Evolutionary conservation across 768 basidiomycete genomes (phyloP).

Genomic region (Dioszegia hungarica): DNA sequence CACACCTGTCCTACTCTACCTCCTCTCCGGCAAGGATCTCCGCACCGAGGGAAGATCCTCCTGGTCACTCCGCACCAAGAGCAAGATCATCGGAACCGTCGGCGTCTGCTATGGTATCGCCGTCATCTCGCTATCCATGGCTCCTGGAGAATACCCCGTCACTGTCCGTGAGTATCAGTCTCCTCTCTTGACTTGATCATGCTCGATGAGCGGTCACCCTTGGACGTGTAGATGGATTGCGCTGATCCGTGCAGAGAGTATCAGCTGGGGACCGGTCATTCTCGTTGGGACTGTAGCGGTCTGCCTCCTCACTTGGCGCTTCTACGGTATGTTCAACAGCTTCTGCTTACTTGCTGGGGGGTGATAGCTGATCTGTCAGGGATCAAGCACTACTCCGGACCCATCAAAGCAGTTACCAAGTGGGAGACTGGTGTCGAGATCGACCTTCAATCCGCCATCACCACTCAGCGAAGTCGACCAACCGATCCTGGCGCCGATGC

Average conservation of each 20-base stretch:
- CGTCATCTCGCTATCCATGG: conserved; percentile 2
- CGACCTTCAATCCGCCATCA: conserved; percentile 45
- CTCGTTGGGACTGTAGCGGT: conserved; percentile 41
- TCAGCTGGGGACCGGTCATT: conserved; percentile 48
- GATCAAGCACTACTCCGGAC: conserved; percentile 49
- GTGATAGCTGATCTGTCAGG: conserved; percentile 4
- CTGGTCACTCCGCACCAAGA: conserved; percentile 48
- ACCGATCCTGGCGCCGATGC: too few relatives aligned
- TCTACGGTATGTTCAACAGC: conserved; percentile 50
- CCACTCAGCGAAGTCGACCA: conserved; percentile 3
- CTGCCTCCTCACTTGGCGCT: conserved; percentile 45
- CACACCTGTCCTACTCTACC: conserved; percentile 38
- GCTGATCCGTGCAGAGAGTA: background rate
- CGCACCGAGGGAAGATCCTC: conserved; percentile 48
- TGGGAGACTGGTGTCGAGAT: conserved; percentile 52
- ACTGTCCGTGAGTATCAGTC: background rate
- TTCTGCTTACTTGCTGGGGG: background rate
- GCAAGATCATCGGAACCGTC: conserved; percentile 16
- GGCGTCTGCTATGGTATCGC: conserved; percentile 1
- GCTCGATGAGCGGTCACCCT: too few relatives aligned
- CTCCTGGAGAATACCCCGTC: conserved; percentile 2
- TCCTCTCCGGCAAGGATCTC: conserved; percentile 37
- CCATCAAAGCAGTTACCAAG: conserved; percentile 49
- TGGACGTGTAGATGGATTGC: too few relatives aligned
- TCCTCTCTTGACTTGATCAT: background rate